Percentiles rank a stretch among this genome's conserved stretches.
phyloP scores from a whole-genome alignment of 495 filamentous ascomycete genomes.

The Penicillium lividum region DNA sequence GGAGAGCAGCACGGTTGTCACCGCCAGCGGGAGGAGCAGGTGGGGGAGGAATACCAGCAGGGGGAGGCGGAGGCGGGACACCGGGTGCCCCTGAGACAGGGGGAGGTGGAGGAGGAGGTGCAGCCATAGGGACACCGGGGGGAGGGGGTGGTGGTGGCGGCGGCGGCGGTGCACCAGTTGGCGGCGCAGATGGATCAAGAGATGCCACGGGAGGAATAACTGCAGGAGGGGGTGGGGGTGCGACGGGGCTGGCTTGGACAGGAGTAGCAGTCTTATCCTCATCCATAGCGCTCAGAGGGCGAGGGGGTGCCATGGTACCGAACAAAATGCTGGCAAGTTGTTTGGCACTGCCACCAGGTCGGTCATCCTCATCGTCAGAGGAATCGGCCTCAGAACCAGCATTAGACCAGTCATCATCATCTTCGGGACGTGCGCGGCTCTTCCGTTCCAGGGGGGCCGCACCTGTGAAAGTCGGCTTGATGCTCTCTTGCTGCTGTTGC shows the following conservation, averaged over 20 bases:
- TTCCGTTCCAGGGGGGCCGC: constrained; percentile 46
- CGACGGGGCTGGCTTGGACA: constrained; percentile 36
- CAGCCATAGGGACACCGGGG: constrained; percentile 24
- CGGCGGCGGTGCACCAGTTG: constrained; percentile 35
- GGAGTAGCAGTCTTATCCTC: constrained; percentile 53
- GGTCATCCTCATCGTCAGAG: constrained; percentile 69
- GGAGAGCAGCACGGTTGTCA: constrained; percentile 59
- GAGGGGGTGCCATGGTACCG: constrained; percentile 94
- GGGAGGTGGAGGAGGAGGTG: constrained; percentile 32
- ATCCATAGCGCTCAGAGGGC: constrained; percentile 81
- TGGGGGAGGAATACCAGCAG: constrained; percentile 51
- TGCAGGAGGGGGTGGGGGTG: constrained; percentile 31
- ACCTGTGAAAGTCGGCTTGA: constrained; percentile 37
- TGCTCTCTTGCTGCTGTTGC: constrained; percentile 28
- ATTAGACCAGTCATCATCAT: constrained; percentile 85
- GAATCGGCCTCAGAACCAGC: constrained; percentile 76
- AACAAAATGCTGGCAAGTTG: constrained; percentile 92
- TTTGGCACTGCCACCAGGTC: constrained; percentile 77
- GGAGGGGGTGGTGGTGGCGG: constrained; percentile 33
- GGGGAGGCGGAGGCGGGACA: constrained; percentile 32
- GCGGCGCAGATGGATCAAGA: constrained; percentile 49
- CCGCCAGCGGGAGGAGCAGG: constrained; percentile 55
- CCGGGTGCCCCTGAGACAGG: constrained; percentile 30
- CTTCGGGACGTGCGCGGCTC: constrained; percentile 63
- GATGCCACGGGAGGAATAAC: constrained; percentile 33